Evolutionary conservation across 176 grass and related monocot genomes (phyloP).

Genomic region (Avena insularis): DNA sequence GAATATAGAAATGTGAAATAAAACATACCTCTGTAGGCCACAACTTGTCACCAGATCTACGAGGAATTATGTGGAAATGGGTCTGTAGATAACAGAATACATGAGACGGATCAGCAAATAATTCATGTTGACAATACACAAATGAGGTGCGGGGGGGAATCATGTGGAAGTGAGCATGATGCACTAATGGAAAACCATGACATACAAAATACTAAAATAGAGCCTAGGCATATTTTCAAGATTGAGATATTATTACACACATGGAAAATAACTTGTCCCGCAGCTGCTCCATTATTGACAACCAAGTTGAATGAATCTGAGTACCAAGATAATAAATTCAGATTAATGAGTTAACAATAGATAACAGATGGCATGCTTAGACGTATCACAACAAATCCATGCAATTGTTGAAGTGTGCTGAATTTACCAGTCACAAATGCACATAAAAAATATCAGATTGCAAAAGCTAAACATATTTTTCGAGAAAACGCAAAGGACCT

Average conservation of each 20-base stretch:
- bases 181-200: not conserved
- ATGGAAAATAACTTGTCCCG: constrained; percentile 93
- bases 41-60: constrained; percentile 71
- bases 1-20: not conserved
- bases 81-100: constrained; percentile 57
- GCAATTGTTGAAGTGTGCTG: not conserved
- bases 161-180: not conserved
- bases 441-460: not conserved
- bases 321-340: constrained; percentile 13
- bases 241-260: constrained; percentile 52
- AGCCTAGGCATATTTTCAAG: not conserved
- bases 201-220: not conserved
- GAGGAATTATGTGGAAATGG: constrained; percentile 92
- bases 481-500: too few species aligned
- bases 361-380: not conserved
- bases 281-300: constrained; percentile 85
- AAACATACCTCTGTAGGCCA: constrained; percentile 77
- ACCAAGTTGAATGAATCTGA: constrained; percentile 88
- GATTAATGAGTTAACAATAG: not conserved
- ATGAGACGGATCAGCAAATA: constrained; percentile 1
- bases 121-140: not conserved
- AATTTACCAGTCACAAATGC: not conserved
- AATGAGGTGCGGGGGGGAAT: not conserved
- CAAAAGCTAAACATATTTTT: not conserved
- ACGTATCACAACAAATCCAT: not conserved